A percentile compares a stretch with the other conserved stretches of the same genome.
Conservation (phyloP, 164 flowering plant genomes). For the Protea cynaroides region DNA sequence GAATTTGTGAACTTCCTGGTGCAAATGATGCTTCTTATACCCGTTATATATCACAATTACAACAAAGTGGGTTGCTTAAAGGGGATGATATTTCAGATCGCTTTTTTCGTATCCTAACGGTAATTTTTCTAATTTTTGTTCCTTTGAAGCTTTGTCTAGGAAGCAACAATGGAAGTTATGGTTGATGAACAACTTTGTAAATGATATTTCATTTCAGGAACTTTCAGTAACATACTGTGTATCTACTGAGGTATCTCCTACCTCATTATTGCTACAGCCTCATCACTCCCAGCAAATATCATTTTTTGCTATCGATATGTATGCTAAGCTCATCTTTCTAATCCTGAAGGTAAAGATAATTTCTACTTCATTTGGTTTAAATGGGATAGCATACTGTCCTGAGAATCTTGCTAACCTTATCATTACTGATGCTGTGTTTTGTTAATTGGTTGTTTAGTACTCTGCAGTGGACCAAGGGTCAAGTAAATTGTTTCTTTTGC, state of each 20-base stretch:
- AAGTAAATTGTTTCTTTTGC: constrained; percentile 46
- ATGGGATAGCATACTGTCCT: neutral
- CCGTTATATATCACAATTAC: constrained; percentile 56
- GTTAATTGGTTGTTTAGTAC: constrained; percentile 27
- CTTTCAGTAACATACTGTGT: constrained; percentile 75
- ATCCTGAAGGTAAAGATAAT: constrained; percentile 59
- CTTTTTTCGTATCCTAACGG: constrained; percentile 71
- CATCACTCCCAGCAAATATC: constrained; percentile 57
- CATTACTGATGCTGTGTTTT: neutral
- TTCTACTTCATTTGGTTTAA: neutral
- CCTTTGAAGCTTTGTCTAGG: neutral
- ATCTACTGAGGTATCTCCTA: constrained; percentile 30
- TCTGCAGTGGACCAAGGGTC: constrained; percentile 62
- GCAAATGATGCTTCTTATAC: constrained; percentile 57
- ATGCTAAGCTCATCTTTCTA: constrained; percentile 68
- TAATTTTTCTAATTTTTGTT: constrained; percentile 22
- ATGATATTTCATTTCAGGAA: constrained; percentile 41
- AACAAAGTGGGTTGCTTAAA: constrained; percentile 75
- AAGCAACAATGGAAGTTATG: neutral
- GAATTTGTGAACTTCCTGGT: constrained; percentile 69
- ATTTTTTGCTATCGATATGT: constrained; percentile 74
- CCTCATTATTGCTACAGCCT: constrained; percentile 29
- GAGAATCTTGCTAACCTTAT: neutral
- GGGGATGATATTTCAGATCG: constrained; percentile 85
- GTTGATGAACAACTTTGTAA: neutral